Base-by-base conservation (phyloP, 306 rosid species). In the Vigna angularis region DNA sequence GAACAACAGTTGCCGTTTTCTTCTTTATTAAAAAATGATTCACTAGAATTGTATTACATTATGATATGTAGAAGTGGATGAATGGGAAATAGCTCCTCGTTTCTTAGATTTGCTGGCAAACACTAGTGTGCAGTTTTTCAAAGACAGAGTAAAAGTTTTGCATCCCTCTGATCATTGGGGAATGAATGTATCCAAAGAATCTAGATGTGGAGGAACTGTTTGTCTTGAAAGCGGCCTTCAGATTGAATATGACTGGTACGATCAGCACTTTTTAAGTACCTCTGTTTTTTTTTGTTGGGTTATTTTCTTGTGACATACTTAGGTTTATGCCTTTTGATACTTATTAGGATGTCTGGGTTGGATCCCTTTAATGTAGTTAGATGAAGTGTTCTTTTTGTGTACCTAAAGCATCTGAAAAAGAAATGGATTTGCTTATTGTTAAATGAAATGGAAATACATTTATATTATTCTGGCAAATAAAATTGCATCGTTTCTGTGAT, bases 41-140 rank as follows among this genome's bases (percentile, higher is more conserved):
- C 30, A 58, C n/a, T 70, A 64, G 68, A 68, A 72, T 68, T 66
- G 44, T 74, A 40, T 70, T 68, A 53, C 45, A 42, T 42, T 9
- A 12, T 84, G 79, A 44, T 30, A 48, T 82, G 56, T 87, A 93
- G 98, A 94, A 83, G 98, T 94, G 57, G 98, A 94, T 38, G 92
- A 87, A 82, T 94, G 98, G 98, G 97, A 94, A 85, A 92, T 94
- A 82, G 97, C 98, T 75, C 98, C 98, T 65, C 93, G 92, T 66
- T 94, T 94, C 87, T 87, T 84, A 0, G 97, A 94, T 71, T 85
- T 94, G 87, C 87, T 94, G 81, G 90, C 87, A 40, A 90, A 75
- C 76, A 92, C 98, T 42, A 66, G 87, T 53, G 89, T 94, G 85
- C 86, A 75, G 73, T 94, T 94, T 88, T 79, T 86, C 58, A 91